A percentile compares a stretch with the other conserved stretches of the same genome.
phyloP scores from a whole-genome alignment of 441 rosid genomes.

The Biscutella auriculata region DNA sequence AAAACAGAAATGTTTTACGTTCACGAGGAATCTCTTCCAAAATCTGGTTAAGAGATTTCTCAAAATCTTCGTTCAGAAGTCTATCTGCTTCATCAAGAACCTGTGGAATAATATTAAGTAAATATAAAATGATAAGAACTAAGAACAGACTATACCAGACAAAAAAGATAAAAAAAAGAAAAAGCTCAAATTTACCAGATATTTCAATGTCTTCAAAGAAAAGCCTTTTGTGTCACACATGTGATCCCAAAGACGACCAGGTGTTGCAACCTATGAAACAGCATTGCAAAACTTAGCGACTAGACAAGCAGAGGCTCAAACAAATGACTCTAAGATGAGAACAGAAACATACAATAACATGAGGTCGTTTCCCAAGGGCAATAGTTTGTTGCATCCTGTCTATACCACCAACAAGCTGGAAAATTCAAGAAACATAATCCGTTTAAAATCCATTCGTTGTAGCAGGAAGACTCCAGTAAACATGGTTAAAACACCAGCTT shows the following conservation, averaged over 20 bases:
- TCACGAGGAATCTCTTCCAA: constrained; percentile 61
- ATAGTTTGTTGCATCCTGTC: constrained; percentile 77
- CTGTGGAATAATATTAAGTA: constrained; percentile 26
- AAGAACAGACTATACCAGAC: neutral
- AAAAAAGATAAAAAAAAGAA: neutral
- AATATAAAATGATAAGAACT: neutral
- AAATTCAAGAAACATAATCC: neutral
- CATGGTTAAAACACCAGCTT: constrained; percentile 14
- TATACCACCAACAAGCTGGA: constrained; percentile 90
- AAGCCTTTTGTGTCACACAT: constrained; percentile 81
- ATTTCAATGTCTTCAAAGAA: constrained; percentile 60
- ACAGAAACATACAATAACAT: constrained; percentile 34
- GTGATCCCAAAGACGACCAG: constrained; percentile 90
- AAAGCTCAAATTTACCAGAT: constrained; percentile 44
- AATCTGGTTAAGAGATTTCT: constrained; percentile 79
- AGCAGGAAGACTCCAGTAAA: neutral
- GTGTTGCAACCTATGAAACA: constrained; percentile 67
- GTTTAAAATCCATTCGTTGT: neutral
- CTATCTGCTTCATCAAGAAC: constrained; percentile 97
- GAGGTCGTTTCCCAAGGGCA: constrained; percentile 72
- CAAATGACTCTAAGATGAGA: neutral
- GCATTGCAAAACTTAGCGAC: neutral
- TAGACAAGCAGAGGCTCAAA: neutral
- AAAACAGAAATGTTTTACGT: constrained; percentile 70
- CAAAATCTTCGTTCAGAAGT: constrained; percentile 87